Evolutionary conservation across 257 asterid genomes (phyloP), one percentile per base, ranked within the genome.

Genomic region (Gardenia jasminoides): DNA sequence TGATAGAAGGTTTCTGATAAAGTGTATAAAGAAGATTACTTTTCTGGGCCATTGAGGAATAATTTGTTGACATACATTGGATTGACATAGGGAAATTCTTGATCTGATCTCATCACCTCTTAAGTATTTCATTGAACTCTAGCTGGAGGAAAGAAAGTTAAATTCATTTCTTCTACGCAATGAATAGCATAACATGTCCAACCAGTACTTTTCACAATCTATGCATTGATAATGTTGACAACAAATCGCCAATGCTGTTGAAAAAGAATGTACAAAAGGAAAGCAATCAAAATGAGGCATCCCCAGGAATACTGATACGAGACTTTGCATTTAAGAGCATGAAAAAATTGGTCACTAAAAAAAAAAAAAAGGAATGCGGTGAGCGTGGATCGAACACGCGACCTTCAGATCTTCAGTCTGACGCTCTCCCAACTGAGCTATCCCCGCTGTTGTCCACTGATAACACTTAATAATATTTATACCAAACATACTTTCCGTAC

Each of bases 341-440:
- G 67, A 20, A 56, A 56, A 56, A 56, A 4, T 0, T 0, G 64
- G 41, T 5, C 3, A 36, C 41, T 36, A 3, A 2, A 5, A 36
- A 0, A 28, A 48, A 47, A 72, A 2, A n/a, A n/a, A n/a, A n/a
- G n/a, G 20, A 17, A 39, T 76, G 79, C 79, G 79, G 79, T 76
- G 79, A 76, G 68, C 79, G 79, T 76, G 79, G 79, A 76, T 76
- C 79, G 79, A 76, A 62, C 79, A 76, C 72, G 94, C 80, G 95
- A 86, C 97, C 97, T 91, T 93, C 91, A 85, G 89, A 87, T 85
- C 92, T 90, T 84, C 94, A 93, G 97, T 90, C 96, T 90, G 96
- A 88, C 96, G 96, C 96, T 92, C 93, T 90, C 93, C 97, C 97
- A 90, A 93, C 93, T 91, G 94, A 91, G 94, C 96, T 93, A 91